phyloP scores from a whole-genome alignment of 495 filamentous ascomycete species.

The Aspergillus mulundensis region DNA sequence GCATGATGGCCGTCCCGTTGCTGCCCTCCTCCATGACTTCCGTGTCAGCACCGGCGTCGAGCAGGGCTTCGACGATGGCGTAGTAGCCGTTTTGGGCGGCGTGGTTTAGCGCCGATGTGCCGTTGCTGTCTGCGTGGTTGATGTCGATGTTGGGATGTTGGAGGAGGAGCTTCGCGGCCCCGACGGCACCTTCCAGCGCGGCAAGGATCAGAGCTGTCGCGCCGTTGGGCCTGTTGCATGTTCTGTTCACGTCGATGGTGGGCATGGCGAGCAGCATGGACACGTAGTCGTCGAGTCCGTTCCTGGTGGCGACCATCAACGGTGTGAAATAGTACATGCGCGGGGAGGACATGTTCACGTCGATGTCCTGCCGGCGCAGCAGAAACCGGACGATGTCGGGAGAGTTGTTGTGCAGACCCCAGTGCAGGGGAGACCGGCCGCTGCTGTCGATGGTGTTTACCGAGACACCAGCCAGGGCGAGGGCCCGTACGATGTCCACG shows the following conservation, averaged over 20 bases:
- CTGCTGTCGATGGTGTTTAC: slow-evolving; percentile 1
- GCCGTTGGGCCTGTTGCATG: neutral
- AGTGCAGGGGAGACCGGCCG: neutral
- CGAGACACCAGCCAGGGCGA: neutral
- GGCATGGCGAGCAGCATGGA: neutral
- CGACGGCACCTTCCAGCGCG: neutral
- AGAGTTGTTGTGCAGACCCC: neutral
- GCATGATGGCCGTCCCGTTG: slow-evolving; percentile 3
- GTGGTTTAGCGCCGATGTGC: neutral
- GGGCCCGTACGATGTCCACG: neutral
- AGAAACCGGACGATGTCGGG: neutral
- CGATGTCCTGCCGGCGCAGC: neutral
- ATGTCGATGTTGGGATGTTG: neutral
- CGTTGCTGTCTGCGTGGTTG: neutral
- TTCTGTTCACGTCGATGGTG: neutral
- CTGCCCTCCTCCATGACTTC: neutral
- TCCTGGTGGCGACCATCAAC: neutral
- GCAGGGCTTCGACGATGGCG: neutral
- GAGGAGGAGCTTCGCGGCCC: neutral
- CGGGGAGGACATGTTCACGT: neutral
- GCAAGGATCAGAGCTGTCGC: neutral
- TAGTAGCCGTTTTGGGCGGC: neutral
- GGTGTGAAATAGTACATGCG: neutral
- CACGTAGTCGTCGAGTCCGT: neutral
- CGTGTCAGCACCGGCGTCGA: slow-evolving; percentile 2